Base-by-base conservation (phyloP, 352 stramenopile genomes). In the Aphanomyces euteiches region DNA sequence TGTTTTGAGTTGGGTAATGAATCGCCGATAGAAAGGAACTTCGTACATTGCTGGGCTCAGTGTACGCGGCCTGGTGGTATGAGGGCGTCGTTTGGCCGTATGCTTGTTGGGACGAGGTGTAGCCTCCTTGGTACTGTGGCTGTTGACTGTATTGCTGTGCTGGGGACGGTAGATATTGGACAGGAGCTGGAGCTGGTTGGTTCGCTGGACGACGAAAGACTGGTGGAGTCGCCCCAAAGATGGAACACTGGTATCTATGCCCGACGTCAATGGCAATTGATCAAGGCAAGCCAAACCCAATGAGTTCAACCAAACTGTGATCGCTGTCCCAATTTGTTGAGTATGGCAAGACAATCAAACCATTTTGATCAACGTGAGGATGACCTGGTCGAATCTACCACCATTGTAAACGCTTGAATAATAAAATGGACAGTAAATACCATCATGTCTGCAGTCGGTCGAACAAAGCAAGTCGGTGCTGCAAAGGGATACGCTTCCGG, bases 341-440 rank as follows among this genome's bases (percentile, higher is more conserved):
- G 77, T 95, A 95, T n/a, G 85, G 88, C 56, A 95, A 90, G 67
- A 87, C 81, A 54, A 95, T 83, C 72, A 92, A 93, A 38, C 88
- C 88, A 54, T 95, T 84, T 69, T 82, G 92, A 12, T 83, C 92
- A 4, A 95, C 88, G 63, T 95, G 85, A n/a, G 86, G 86, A 39
- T 95, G 88, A 1, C 86, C 85, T 19, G 64, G 54, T 12, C 54
- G 48, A 64, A 70, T 70, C 64, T 70, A 38, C 19, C 15, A 6
- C 5, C 36, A 56, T 82, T 12, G 50, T 92, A 65, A 94, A 81
- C 87, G 92, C 92, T 85, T 92, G 17, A 8, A 58, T 58, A 28
- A 2, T 58, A 36, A 3, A 58, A 19, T 10, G 45, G 45, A 53
- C 45, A n/a, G 19, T 61, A 12, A 12, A 61, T 70, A 70, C 64